Evolutionary conservation across 169 alveolate species (phyloP).

Genomic region (Plasmodium vivax): DNA sequence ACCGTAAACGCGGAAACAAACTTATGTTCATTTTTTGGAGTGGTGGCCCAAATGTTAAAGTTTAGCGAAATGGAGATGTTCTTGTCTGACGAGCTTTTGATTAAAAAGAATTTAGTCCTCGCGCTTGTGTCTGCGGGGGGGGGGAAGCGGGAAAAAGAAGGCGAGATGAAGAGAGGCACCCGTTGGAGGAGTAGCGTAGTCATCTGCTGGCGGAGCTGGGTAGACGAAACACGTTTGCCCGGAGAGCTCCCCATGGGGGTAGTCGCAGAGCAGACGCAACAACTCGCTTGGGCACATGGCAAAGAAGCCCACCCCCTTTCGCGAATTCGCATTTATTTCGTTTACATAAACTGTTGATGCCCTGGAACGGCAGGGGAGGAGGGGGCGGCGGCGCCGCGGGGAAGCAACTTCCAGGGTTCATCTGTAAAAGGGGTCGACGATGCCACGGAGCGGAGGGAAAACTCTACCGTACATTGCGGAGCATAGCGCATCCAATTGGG

Average conservation of each 20-base stretch:
- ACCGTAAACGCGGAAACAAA: conserved; percentile 69
- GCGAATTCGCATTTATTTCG: background rate
- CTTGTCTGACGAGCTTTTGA: conserved; percentile 79
- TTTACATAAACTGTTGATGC: conserved; percentile 39
- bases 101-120: conserved; percentile 75
- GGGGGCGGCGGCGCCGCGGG: conserved; percentile 39
- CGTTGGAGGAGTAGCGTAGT: background rate
- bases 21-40: conserved; percentile 78
- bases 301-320: background rate
- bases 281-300: background rate
- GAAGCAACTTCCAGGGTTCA: conserved; percentile 7
- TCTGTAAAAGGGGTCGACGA: background rate
- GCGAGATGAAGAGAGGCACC: background rate
- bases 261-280: background rate
- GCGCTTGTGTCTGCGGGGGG: conserved; percentile 33
- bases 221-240: background rate
- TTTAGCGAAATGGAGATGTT: conserved; percentile 74
- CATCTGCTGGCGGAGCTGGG: background rate
- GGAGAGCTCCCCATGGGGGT: background rate
- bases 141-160: background rate
- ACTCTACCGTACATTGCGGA: background rate
- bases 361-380: conserved; percentile 16
- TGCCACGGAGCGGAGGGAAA: background rate
- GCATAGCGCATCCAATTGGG: background rate
- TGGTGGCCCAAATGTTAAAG: conserved; percentile 83